Conservation (phyloP, 352 stramenopile species). For the Aphanomyces euteiches region DNA sequence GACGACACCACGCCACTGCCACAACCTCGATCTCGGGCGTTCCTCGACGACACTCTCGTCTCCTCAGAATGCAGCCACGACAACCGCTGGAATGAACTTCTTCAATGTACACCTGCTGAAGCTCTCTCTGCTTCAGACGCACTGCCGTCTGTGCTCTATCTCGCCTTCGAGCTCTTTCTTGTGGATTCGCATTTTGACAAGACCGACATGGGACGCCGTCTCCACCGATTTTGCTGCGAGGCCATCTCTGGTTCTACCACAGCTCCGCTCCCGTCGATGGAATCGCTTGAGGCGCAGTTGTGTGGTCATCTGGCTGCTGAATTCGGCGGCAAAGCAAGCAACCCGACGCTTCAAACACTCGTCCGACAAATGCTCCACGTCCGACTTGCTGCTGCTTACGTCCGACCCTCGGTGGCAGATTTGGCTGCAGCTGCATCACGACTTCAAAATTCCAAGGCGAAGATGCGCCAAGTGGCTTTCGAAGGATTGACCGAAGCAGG, state of each 20-base stretch:
- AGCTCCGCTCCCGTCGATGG: background rate
- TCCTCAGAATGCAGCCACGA: background rate
- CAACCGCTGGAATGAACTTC: background rate
- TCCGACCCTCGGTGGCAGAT: slow-evolving; percentile 47
- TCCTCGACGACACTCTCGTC: slow-evolving; percentile 15
- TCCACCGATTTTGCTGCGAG: background rate
- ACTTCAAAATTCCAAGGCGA: slow-evolving; percentile 35
- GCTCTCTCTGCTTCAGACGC: background rate
- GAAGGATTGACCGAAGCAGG: background rate
- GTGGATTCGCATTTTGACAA: slow-evolving; percentile 20
- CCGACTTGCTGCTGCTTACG: slow-evolving; percentile 63
- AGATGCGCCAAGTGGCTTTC: background rate
- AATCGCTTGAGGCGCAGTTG: background rate
- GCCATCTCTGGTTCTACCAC: background rate
- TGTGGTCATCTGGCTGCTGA: background rate
- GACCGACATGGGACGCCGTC: slow-evolving; percentile 9
- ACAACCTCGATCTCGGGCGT: background rate
- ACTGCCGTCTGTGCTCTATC: slow-evolving; percentile 4
- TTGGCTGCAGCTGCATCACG: slow-evolving; percentile 37
- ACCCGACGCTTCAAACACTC: slow-evolving; percentile 29
- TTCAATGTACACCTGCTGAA: background rate
- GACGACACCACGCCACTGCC: slow-evolving; percentile 3
- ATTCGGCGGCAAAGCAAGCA: background rate
- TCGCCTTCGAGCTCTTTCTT: slow-evolving; percentile 27
- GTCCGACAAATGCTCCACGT: slow-evolving; percentile 77